phyloP scores from a whole-genome alignment of 2,329 filamentous ascomycete genomes.

The Ciborinia camelliae region DNA sequence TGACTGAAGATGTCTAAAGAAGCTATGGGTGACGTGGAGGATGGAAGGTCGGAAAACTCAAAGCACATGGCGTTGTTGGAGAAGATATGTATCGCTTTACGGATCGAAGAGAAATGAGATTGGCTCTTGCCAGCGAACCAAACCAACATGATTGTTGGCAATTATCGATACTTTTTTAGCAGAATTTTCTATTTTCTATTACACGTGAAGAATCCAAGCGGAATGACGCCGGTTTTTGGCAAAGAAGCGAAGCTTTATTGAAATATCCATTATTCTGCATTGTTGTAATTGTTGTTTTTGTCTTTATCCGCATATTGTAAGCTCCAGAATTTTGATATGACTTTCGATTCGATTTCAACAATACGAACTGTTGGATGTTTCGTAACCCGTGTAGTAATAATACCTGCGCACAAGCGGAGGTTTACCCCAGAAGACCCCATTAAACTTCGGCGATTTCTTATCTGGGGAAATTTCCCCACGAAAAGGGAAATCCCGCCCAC shows the following conservation, averaged over 20 bases:
- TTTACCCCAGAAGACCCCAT: background rate
- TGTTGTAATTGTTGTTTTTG: background rate
- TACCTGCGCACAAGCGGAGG: background rate
- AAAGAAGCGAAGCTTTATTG: background rate
- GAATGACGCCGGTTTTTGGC: background rate
- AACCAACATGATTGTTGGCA: background rate
- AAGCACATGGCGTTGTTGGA: constrained; percentile 1
- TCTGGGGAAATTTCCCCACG: constrained; percentile 16
- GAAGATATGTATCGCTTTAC: background rate
- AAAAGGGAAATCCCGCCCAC: background rate
- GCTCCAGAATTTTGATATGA: background rate
- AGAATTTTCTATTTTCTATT: background rate
- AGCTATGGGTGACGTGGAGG: background rate
- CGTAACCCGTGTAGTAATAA: background rate
- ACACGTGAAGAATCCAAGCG: constrained; percentile 1
- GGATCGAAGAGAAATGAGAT: background rate
- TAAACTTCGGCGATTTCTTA: background rate
- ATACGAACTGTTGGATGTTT: background rate
- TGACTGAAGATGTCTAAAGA: background rate
- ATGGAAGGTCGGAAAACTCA: constrained; percentile 2
- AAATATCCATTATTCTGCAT: background rate
- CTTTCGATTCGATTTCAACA: background rate
- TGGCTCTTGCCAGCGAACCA: background rate
- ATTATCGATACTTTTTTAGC: background rate
- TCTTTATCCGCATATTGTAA: background rate